Base-by-base conservation (phyloP, 306 rosid species). In the Vachellia collinsii region DNA sequence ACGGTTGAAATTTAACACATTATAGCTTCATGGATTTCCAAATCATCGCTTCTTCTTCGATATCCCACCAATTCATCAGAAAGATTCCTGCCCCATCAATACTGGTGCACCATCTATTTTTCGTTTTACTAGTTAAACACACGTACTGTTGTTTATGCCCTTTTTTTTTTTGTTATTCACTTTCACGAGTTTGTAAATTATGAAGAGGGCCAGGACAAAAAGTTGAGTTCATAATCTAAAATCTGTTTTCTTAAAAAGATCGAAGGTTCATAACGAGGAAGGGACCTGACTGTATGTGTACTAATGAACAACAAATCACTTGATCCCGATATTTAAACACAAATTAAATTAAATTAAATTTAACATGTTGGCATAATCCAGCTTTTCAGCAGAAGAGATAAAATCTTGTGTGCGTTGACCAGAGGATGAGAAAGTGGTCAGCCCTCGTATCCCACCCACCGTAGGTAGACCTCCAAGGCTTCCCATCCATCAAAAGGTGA, bases 381-480 rank as follows among this genome's bases (percentile, higher is more conserved):
- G 12, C 8, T 56, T 56, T 8, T 1, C 4, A 56, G 2, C 12
- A 63, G 69, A 34, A 20, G 3, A 29, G 34, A 29, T 63, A 20
- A 47, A 38, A 53, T 46, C 22, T 39, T 34, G 3, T 54, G 10
- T 25, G 34, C 8, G 23, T 61, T 77, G 62, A 82, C 63, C 3
- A 72, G 56, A 7, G 14, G 19, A 17, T 23, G 29, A 82, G 46
- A 48, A 7, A 9, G 23, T 6, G 53, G 84, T 70, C 80, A 74
- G 68, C n/a, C 54, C 54, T 59, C 14, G 3, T 4, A n/a, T 56
- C 34, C 34, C 63, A 56, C 34, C 34, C 63, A 56, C 34, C 29
- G 3, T n/a, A n/a, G n/a, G n/a, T n/a, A 20, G 51, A 20, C 73
- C 11, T n/a, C 10, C 59, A 54, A 56, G 81, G 62, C 78, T 51